Percentiles rank a stretch among this genome's conserved stretches.
Conservation (phyloP, 768 basidiomycete genomes). For the Lepiota venenata region DNA sequence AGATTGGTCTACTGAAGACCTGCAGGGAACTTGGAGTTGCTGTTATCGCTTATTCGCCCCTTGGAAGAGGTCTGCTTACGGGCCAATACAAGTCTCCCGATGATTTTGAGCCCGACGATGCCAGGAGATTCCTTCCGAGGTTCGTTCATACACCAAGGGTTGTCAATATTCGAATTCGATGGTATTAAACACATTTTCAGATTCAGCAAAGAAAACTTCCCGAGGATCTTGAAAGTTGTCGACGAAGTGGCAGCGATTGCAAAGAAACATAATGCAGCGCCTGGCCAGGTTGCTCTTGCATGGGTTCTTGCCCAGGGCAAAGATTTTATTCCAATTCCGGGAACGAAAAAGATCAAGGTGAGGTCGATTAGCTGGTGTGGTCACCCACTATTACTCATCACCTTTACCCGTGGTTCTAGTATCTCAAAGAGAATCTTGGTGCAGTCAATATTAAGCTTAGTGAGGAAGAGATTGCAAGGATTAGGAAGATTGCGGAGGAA, state of each 20-base stretch:
- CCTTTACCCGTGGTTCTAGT: conserved; percentile 17
- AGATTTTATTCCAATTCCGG: conserved; percentile 47
- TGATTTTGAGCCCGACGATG: conserved; percentile 37
- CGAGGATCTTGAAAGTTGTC: conserved; percentile 41
- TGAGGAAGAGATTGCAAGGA: conserved; percentile 31
- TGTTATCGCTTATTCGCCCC: conserved; percentile 48
- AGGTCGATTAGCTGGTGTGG: background rate
- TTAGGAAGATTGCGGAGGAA: conserved; percentile 31
- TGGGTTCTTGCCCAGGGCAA: conserved; percentile 47
- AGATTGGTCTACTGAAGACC: conserved; percentile 36
- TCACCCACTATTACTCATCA: too few relatives aligned
- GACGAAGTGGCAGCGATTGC: conserved; percentile 35
- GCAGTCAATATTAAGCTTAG: conserved; percentile 31
- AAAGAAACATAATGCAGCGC: conserved; percentile 34
- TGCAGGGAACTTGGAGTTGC: conserved; percentile 45
- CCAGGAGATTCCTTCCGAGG: conserved; percentile 39
- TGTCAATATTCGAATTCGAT: background rate
- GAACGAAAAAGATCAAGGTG: conserved; percentile 38
- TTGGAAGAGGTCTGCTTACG: conserved; percentile 48
- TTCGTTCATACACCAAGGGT: conserved; percentile 24
- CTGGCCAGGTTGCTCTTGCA: conserved; percentile 46
- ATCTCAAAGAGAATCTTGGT: conserved; percentile 42
- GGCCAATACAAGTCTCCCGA: conserved; percentile 33
- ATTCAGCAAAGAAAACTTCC: conserved; percentile 38
- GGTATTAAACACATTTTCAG: conserved; percentile 12